Evolutionary conservation across 1,284 basidiomycete species (phyloP).

Genomic region (Fomes fomentarius): DNA sequence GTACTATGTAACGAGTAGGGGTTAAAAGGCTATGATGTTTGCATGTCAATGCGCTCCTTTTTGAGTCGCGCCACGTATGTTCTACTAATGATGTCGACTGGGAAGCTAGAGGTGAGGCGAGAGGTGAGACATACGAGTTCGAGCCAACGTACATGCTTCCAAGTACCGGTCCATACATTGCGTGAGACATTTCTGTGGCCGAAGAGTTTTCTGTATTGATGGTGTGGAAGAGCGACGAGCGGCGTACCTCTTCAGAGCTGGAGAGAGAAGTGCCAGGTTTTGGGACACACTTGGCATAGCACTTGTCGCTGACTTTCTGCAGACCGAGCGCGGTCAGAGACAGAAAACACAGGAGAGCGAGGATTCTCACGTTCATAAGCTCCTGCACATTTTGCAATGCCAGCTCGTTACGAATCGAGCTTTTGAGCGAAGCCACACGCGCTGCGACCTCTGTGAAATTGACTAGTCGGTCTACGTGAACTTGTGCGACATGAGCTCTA

Average conservation of each 20-base stretch:
- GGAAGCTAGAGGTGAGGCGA: neutral
- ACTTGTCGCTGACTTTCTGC: constrained; percentile 79
- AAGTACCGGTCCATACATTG: constrained; percentile 82
- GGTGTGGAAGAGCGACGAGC: neutral
- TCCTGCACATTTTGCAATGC: constrained; percentile 80
- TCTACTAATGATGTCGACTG: constrained; percentile 77
- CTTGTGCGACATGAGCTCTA: neutral
- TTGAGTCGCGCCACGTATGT: constrained; percentile 64
- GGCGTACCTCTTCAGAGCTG: constrained; percentile 70
- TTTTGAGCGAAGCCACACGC: constrained; percentile 74
- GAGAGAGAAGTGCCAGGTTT: constrained; percentile 76
- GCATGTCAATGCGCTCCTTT: constrained; percentile 48
- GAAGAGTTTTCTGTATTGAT: neutral
- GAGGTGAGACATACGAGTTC: neutral
- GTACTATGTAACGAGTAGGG: constrained; percentile 5
- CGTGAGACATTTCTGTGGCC: constrained; percentile 66
- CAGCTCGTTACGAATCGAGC: constrained; percentile 69
- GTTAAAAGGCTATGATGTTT: constrained; percentile 3
- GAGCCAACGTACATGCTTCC: constrained; percentile 80
- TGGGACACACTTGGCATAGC: constrained; percentile 77
- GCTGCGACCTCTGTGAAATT: constrained; percentile 50
- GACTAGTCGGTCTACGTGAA: neutral
- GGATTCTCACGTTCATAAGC: constrained; percentile 68
- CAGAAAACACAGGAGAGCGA: neutral
- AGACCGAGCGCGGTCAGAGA: neutral